These are phyloP conservation scores for Strobilomyces confusus DNA, from an alignment of 768 basidiomycete species.

Conservation along the genomic window DNA sequence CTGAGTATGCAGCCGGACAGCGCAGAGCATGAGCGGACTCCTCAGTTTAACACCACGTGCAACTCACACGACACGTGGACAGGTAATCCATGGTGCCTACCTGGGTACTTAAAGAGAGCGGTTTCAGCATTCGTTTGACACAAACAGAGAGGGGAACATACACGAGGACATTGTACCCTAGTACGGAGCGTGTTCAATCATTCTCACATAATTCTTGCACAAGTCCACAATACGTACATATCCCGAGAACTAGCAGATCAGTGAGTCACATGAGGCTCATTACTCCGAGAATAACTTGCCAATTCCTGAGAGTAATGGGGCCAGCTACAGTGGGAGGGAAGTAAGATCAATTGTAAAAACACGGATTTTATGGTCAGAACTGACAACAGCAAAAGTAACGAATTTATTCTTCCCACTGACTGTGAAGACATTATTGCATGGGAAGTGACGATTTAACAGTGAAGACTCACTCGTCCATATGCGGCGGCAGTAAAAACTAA, in stretches of 20 bases:
- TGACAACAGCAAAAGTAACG: conserved; percentile 8
- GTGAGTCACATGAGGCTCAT: not conserved
- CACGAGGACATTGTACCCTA: not conserved
- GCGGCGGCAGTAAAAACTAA: conserved; percentile 15
- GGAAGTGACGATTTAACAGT: not conserved
- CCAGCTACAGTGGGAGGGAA: not conserved
- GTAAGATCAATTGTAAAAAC: not conserved
- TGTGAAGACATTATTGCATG: not conserved
- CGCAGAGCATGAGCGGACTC: not conserved
- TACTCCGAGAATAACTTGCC: not conserved
- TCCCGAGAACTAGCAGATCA: conserved; percentile 1
- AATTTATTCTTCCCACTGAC: conserved; percentile 16
- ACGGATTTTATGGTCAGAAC: not conserved
- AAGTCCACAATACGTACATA: conserved; percentile 10
- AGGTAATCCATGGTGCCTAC: not conserved
- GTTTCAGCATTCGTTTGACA: not conserved
- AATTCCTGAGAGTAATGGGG: not conserved
- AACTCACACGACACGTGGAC: not conserved
- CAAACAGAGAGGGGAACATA: not conserved
- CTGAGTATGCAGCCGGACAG: not conserved
- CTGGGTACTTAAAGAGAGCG: not conserved
- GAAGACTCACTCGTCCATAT: conserved; percentile 13
- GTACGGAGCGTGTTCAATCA: not conserved
- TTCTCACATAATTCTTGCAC: not conserved
- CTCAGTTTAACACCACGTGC: not conserved